These are phyloP conservation scores for Punica granatum DNA, from an alignment of 345 rosid species.

Conservation along the genomic window DNA sequence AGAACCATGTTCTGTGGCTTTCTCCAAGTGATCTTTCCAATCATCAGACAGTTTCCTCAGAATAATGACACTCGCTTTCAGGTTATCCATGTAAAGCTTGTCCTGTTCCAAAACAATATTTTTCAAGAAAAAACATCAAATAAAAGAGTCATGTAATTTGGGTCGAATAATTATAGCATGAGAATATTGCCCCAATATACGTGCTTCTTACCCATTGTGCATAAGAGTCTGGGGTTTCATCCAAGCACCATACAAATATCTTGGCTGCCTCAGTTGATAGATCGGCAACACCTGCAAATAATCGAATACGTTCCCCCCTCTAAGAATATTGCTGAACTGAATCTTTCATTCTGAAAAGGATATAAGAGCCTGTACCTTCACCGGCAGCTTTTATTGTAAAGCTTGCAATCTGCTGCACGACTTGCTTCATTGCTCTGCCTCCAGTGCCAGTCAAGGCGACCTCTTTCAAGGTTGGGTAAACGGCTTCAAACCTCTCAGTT, in stretches of 20 bases:
- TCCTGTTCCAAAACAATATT: constrained; percentile 27
- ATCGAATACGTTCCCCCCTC: not conserved
- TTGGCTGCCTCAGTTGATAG: constrained; percentile 41
- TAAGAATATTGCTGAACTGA: not conserved
- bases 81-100: constrained; percentile 35
- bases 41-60: constrained; percentile 36
- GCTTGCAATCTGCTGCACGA: constrained; percentile 40
- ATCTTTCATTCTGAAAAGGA: not conserved
- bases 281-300: constrained; percentile 28
- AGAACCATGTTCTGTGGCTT: constrained; percentile 13
- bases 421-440: constrained; percentile 67
- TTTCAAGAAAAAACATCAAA: not conserved
- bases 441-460: constrained; percentile 61
- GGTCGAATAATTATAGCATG: not conserved
- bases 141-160: not conserved
- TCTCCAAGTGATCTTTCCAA: constrained; percentile 32
- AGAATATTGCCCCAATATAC: not conserved
- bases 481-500: constrained; percentile 57
- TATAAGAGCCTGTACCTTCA: constrained; percentile 31
- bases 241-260: constrained; percentile 49
- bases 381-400: constrained; percentile 45
- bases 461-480: constrained; percentile 56
- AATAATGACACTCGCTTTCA: constrained; percentile 38
- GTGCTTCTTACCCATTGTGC: constrained; percentile 49
- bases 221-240: constrained; percentile 38